These are phyloP conservation scores for Cordyceps farinosa DNA, from an alignment of 2,329 filamentous ascomycete genomes.

Conservation along the genomic window DNA sequence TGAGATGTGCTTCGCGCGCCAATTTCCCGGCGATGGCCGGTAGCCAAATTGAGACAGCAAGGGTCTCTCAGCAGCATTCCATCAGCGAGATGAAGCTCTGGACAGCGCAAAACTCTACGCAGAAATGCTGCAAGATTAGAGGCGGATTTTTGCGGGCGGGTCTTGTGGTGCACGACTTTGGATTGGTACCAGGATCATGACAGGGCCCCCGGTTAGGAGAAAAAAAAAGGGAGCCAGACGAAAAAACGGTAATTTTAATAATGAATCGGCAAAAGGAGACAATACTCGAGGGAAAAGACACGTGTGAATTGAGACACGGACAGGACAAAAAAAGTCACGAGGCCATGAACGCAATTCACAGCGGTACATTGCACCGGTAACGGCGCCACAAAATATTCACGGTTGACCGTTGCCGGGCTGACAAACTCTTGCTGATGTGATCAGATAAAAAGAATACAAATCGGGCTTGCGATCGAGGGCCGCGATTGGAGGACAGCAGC, in stretches of 20 bases:
- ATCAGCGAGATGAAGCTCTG: too few relatives aligned
- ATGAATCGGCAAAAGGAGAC: neutral
- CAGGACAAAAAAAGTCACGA: neutral
- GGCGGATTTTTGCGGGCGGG: too few relatives aligned
- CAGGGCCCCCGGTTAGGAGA: neutral
- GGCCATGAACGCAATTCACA: constrained; percentile 5
- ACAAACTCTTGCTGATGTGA: constrained; percentile 2
- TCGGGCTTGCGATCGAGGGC: neutral
- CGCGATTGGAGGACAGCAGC: neutral
- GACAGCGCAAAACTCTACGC: neutral
- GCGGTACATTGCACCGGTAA: neutral
- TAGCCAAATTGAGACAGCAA: too few relatives aligned
- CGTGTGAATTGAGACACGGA: neutral
- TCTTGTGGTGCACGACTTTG: too few relatives aligned
- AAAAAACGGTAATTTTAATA: neutral
- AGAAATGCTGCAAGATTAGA: too few relatives aligned
- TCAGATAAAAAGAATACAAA: constrained; percentile 3
- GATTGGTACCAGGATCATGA: neutral
- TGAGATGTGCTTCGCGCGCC: neutral
- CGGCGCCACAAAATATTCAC: neutral
- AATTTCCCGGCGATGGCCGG: neutral
- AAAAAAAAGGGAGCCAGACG: neutral
- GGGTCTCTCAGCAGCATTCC: too few relatives aligned
- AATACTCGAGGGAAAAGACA: neutral
- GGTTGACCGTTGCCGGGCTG: neutral